Evolutionary conservation across 495 filamentous ascomycete genomes (phyloP), one percentile per base, ranked within the genome.

Genomic region (Amphirosellinia nigrospora): DNA sequence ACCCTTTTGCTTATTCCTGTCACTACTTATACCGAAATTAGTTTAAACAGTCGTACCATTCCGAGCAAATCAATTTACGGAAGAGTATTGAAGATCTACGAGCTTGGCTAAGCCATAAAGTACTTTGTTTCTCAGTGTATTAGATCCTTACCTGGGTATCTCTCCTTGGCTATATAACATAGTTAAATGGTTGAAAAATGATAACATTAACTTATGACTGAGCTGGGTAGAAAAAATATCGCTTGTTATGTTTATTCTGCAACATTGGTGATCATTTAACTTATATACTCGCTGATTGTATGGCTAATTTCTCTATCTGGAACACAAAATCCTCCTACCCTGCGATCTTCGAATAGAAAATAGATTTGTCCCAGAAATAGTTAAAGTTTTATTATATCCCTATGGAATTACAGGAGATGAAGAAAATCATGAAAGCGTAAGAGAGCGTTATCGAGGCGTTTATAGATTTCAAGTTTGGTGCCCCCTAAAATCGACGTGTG

Each of bases 1-100:
- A 65, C 63, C 63, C 63, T 46, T 65, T 65, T 53, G 46, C 63
- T 52, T 52, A 53, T 65, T 52, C 34, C 26, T 64, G 39, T 64
- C 62, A 52, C 46, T 52, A 53, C 63, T 11, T 64, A 34, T 34
- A 19, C 21, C 19, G 6, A 26, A 64, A 2, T 36, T 23, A 32
- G 26, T 36, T 30, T 19, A 28, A 63, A 26, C 58, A 36, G 36
- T 36, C 36, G 21, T 23, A 15, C 10, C 4, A 41, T 61, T 41
- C 58, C 21, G 19, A 4, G 55, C 32, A 32, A 58, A 32, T 28
- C 55, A 19, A 15, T 58, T 32, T 21, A 10, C 55, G 36, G 28
- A n/a, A n/a, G n/a, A n/a, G 5, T 58, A 58, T 58, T 58, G 50
- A 30, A 26, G 50, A 26, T 53, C 28, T 53, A 53, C 13, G 50